Conservation (phyloP, 768 basidiomycete genomes). For the Nevesoporus exiguus region DNA sequence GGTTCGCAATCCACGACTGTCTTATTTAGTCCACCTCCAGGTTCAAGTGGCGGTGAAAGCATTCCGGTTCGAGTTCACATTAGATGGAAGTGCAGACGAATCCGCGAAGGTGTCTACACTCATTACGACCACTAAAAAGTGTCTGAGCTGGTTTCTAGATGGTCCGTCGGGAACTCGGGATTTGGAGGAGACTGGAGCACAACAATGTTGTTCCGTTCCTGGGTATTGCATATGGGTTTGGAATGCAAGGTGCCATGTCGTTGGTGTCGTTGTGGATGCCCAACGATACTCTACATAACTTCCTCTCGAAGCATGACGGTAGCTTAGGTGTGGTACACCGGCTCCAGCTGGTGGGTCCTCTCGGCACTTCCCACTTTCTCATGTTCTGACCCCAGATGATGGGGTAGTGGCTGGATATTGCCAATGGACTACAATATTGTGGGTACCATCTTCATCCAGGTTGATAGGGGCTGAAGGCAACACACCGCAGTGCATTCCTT, state of each 20-base stretch:
- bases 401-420: slow-evolving; percentile 11
- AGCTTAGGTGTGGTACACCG: neutral
- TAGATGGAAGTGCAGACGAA: neutral
- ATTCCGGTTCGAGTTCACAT: neutral
- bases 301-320: neutral
- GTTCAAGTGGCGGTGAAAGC: neutral
- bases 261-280: neutral
- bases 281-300: neutral
- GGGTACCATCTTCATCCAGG: neutral
- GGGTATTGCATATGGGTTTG: neutral
- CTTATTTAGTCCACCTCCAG: neutral
- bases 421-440: slow-evolving; percentile 17
- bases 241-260: neutral
- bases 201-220: neutral
- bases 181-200: neutral
- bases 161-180: neutral
- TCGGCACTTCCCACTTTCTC: no score
- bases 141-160: neutral
- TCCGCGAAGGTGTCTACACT: neutral
- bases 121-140: neutral
- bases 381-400: slow-evolving; percentile 16
- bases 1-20: no score
- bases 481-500: slow-evolving; percentile 13
- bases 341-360: neutral
- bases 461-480: neutral